These are phyloP conservation scores for Noccaea caerulescens DNA, from an alignment of 345 rosid genomes.

Conservation along the genomic window DNA sequence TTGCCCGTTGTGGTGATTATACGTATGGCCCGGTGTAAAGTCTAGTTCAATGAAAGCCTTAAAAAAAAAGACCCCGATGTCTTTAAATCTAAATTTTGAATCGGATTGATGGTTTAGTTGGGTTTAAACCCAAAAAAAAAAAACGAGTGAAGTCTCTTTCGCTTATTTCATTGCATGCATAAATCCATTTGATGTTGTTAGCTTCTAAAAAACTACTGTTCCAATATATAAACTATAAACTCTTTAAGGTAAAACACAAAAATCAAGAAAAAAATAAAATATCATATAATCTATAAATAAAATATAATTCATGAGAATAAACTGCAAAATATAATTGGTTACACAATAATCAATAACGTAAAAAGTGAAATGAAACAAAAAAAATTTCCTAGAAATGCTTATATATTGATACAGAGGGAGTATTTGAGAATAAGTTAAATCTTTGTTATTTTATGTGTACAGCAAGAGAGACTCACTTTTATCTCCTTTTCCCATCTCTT, in stretches of 20 bases:
- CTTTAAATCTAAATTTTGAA: slow-evolving; percentile 1
- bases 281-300: too few relatives aligned
- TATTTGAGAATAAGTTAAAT: background rate
- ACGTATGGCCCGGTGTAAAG: slow-evolving; percentile 22
- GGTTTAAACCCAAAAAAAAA: background rate
- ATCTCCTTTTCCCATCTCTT: background rate
- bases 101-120: background rate
- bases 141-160: background rate
- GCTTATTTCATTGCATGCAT: background rate
- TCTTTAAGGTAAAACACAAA: too few relatives aligned
- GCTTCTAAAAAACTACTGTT: background rate
- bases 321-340: too few relatives aligned
- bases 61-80: background rate
- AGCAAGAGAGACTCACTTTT: background rate
- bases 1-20: slow-evolving; percentile 18
- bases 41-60: slow-evolving; percentile 21
- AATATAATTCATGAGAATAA: too few relatives aligned
- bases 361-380: too few relatives aligned
- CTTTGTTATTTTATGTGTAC: background rate
- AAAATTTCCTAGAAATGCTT: too few relatives aligned
- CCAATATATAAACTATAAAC: too few relatives aligned
- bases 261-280: too few relatives aligned
- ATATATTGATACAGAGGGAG: too few relatives aligned
- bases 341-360: too few relatives aligned
- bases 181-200: background rate